These are phyloP conservation scores for Amaranthus palmeri DNA, from an alignment of 148 eudicot species.

Conservation along the genomic window DNA sequence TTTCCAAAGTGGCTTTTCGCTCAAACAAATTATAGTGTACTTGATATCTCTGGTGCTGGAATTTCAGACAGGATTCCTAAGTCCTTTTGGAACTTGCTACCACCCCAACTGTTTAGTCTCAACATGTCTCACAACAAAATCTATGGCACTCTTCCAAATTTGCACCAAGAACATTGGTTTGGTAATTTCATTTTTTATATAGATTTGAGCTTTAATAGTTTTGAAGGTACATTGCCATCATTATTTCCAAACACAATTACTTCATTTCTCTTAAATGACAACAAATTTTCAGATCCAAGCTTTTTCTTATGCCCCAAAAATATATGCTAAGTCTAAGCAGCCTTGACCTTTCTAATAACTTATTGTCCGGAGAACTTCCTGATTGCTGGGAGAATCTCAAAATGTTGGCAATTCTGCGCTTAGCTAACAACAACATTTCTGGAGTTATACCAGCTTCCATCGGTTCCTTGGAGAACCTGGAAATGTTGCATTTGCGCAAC, in stretches of 20 bases:
- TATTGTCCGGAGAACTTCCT: slow-evolving; percentile 3
- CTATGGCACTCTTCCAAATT: background rate
- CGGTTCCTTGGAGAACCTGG: background rate
- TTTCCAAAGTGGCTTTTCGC: slow-evolving; percentile 14
- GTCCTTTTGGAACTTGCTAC: background rate
- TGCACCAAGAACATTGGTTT: background rate
- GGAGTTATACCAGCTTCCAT: slow-evolving; percentile 14
- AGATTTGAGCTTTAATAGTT: slow-evolving; percentile 8
- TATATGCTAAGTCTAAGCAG: background rate
- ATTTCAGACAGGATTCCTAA: slow-evolving; percentile 9
- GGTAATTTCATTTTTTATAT: background rate
- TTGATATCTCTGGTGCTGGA: slow-evolving; percentile 3
- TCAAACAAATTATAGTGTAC: background rate
- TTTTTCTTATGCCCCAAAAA: slow-evolving; percentile 10
- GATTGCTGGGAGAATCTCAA: slow-evolving; percentile 5
- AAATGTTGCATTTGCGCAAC: slow-evolving; percentile 1
- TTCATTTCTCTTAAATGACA: background rate
- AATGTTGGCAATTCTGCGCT: background rate
- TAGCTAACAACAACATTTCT: slow-evolving; percentile 1
- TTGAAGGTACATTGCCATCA: slow-evolving; percentile 4
- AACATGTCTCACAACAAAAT: slow-evolving; percentile 5
- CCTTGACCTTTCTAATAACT: slow-evolving; percentile 20
- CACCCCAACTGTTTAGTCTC: background rate
- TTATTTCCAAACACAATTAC: background rate
- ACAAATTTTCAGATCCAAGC: background rate